phyloP scores from a whole-genome alignment of 805 yeast genomes.

The Komagataella populi region DNA sequence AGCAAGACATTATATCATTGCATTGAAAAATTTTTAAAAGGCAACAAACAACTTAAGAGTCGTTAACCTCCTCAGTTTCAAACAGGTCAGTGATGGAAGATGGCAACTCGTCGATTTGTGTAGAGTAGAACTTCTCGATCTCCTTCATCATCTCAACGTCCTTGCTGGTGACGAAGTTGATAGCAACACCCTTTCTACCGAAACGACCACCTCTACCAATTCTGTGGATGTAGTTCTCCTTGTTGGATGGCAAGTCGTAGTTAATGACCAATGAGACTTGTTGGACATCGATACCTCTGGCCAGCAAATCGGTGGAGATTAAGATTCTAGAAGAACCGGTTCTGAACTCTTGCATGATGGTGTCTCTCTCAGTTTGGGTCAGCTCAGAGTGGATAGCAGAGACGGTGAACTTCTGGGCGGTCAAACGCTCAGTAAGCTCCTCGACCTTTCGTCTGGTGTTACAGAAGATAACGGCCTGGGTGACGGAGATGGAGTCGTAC shows the following conservation, averaged over 20 bases:
- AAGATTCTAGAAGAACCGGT: constrained; percentile 85
- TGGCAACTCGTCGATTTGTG: constrained; percentile 69
- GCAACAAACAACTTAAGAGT: background rate
- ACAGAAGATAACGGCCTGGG: constrained; percentile 97
- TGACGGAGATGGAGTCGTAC: constrained; percentile 88
- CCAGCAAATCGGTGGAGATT: constrained; percentile 95
- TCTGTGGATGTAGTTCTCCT: constrained; percentile 93
- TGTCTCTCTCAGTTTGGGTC: constrained; percentile 90
- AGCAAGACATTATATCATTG: background rate
- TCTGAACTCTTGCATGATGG: constrained; percentile 92
- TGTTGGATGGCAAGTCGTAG: constrained; percentile 86
- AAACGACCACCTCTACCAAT: constrained; percentile 98
- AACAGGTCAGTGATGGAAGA: constrained; percentile 45
- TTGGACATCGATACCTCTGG: constrained; percentile 97
- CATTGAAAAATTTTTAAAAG: background rate
- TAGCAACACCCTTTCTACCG: constrained; percentile 97
- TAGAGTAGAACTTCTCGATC: constrained; percentile 59
- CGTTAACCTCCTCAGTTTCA: background rate
- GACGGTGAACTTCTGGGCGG: constrained; percentile 75
- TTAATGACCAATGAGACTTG: constrained; percentile 93
- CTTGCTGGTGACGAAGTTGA: constrained; percentile 77
- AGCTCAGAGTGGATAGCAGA: constrained; percentile 95
- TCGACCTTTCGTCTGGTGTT: constrained; percentile 94
- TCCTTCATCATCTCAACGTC: constrained; percentile 68
- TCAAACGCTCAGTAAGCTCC: constrained; percentile 72